These are phyloP conservation scores for Halocafeteria seosinensis DNA, from an alignment of 108 stramenopile genomes.

Conservation along the genomic window DNA sequence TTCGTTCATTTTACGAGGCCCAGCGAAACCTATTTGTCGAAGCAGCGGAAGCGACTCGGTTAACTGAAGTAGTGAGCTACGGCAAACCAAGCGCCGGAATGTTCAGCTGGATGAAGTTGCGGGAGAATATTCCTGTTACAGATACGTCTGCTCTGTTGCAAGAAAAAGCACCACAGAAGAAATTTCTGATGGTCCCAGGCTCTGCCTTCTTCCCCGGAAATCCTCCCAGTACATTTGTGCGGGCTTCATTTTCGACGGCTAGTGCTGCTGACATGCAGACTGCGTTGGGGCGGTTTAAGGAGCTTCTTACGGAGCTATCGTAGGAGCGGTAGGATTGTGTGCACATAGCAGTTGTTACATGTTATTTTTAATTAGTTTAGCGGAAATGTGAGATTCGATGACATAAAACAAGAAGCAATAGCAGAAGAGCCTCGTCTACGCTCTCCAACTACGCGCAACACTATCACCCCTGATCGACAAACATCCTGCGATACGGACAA, in stretches of 20 bases:
- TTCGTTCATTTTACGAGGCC: background rate
- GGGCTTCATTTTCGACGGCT: background rate
- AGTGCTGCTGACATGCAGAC: background rate
- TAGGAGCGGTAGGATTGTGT: no score
- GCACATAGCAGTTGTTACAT: no score
- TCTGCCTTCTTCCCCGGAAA: background rate
- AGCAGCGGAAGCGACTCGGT: background rate
- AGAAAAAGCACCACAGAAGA: background rate
- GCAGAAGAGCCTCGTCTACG: no score
- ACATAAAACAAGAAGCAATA: no score
- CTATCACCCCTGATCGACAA: no score
- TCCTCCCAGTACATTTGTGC: background rate
- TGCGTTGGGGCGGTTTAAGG: background rate
- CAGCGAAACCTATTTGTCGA: background rate
- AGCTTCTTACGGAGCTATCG: no score
- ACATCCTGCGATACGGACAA: no score
- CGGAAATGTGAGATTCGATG: no score
- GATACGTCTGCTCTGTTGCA: background rate
- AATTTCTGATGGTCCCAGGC: background rate
- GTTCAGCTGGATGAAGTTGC: background rate
- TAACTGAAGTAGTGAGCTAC: background rate
- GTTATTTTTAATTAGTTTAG: no score
- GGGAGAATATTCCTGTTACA: background rate
- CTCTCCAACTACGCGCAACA: no score
- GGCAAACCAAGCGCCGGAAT: background rate